Percentiles rank a stretch among this genome's conserved stretches.
These are phyloP conservation scores for Canariomyces notabilis DNA, from an alignment of 2,329 filamentous ascomycete genomes.

Conservation along the genomic window DNA sequence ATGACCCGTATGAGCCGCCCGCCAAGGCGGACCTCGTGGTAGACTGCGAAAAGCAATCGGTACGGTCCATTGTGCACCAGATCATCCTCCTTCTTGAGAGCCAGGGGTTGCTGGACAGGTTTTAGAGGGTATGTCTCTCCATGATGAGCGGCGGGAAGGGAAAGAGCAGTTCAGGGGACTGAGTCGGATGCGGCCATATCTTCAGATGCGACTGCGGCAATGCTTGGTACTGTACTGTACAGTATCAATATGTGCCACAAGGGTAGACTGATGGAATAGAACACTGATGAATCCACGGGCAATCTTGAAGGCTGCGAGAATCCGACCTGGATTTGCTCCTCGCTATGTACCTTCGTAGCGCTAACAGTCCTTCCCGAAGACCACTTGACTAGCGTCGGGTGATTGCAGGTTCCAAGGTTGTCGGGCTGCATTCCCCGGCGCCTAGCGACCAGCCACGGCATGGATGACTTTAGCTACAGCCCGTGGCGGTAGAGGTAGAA, in stretches of 20 bases:
- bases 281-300: background rate
- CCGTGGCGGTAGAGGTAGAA: too few relatives aligned
- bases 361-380: too few relatives aligned
- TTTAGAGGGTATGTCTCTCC: slow-evolving; percentile 33
- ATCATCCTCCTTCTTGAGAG: slow-evolving; percentile 91
- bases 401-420: background rate
- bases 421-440: background rate
- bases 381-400: background rate
- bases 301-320: background rate
- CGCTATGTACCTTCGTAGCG: too few relatives aligned
- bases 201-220: too few relatives aligned
- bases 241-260: background rate
- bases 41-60: slow-evolving; percentile 78
- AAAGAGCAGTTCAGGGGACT: background rate
- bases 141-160: background rate
- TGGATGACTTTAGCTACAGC: too few relatives aligned
- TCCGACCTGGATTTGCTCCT: background rate
- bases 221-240: too few relatives aligned
- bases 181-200: too few relatives aligned
- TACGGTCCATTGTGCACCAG: slow-evolving; percentile 92
- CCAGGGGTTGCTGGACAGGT: slow-evolving; percentile 75
- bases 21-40: slow-evolving; percentile 77
- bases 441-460: background rate
- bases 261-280: background rate
- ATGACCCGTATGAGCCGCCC: slow-evolving; percentile 91